A percentile compares a stretch with the other conserved stretches of the same genome.
Conservation (phyloP, 768 basidiomycete genomes). For the Russula dissimulans region DNA sequence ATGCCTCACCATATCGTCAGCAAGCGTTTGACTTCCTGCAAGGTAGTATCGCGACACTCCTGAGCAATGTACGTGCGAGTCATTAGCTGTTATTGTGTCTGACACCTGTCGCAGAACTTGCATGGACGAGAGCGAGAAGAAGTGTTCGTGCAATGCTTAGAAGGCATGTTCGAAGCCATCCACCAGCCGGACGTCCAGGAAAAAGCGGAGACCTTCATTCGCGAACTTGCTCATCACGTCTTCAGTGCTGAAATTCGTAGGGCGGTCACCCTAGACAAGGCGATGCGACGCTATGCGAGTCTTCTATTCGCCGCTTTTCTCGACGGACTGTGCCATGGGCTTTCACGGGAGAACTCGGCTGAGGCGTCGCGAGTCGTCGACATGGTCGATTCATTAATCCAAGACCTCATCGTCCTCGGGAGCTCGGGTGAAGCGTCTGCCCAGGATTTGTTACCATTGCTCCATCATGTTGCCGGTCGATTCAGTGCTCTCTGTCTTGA, state of each 20-base stretch:
- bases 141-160: constrained; percentile 57
- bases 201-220: constrained; percentile 61
- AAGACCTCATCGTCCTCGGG: constrained; percentile 54
- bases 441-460: constrained; percentile 52
- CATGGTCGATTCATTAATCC: constrained; percentile 53
- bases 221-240: constrained; percentile 57
- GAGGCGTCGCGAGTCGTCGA: constrained; percentile 53
- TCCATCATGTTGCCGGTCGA: constrained; percentile 76
- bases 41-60: constrained; percentile 54
- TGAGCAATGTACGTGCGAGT: constrained; percentile 54
- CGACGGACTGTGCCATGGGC: constrained; percentile 69
- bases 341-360: constrained; percentile 55
- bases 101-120: constrained; percentile 42
- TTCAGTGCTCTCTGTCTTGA: constrained; percentile 85
- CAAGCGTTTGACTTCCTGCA: constrained; percentile 66
- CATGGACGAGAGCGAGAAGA: constrained; percentile 65
- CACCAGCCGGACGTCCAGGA: constrained; percentile 59
- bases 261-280: constrained; percentile 43
- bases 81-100: not conserved
- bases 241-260: constrained; percentile 69
- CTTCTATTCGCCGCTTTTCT: constrained; percentile 58
- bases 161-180: constrained; percentile 71
- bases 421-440: constrained; percentile 36
- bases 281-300: constrained; percentile 46
- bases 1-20: constrained; percentile 39